Conservation (phyloP, 768 basidiomycete species). For the Tylopilus sp. region DNA sequence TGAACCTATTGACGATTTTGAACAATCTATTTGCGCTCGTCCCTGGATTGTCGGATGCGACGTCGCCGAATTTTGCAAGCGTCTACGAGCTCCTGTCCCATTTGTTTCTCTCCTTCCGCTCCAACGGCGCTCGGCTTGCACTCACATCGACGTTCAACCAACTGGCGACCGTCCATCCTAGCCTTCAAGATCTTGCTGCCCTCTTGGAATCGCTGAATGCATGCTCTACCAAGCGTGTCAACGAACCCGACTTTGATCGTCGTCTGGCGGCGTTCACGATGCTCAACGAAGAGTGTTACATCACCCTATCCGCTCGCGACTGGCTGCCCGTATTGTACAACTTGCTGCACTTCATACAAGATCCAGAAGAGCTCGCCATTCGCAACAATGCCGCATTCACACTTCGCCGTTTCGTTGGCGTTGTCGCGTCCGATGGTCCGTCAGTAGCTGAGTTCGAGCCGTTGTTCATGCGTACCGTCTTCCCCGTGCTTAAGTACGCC, state of each 20-base stretch:
- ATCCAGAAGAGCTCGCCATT: constrained; percentile 83
- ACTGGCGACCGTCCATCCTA: constrained; percentile 38
- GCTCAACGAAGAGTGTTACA: constrained; percentile 66
- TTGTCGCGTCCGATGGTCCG: constrained; percentile 33
- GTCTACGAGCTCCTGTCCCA: constrained; percentile 67
- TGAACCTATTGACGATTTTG: constrained; percentile 72
- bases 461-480: constrained; percentile 61
- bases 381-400: constrained; percentile 76
- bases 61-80: constrained; percentile 43
- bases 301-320: constrained; percentile 46
- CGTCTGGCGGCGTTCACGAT: constrained; percentile 71
- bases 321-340: constrained; percentile 88
- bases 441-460: constrained; percentile 44
- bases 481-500: constrained; percentile 76
- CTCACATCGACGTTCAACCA: constrained; percentile 64
- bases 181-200: constrained; percentile 46
- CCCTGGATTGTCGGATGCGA: constrained; percentile 49
- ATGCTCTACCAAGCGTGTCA: constrained; percentile 75
- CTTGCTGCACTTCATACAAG: constrained; percentile 82
- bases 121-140: constrained; percentile 63
- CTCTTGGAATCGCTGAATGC: constrained; percentile 76
- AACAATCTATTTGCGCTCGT: constrained; percentile 64
- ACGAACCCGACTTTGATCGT: constrained; percentile 91
- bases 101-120: constrained; percentile 74
- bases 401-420: constrained; percentile 75